A percentile compares a stretch with the other conserved stretches of the same genome.
Evolutionary conservation across 768 basidiomycete species (phyloP).

Genomic region (Leccinellum rugosiceps): DNA sequence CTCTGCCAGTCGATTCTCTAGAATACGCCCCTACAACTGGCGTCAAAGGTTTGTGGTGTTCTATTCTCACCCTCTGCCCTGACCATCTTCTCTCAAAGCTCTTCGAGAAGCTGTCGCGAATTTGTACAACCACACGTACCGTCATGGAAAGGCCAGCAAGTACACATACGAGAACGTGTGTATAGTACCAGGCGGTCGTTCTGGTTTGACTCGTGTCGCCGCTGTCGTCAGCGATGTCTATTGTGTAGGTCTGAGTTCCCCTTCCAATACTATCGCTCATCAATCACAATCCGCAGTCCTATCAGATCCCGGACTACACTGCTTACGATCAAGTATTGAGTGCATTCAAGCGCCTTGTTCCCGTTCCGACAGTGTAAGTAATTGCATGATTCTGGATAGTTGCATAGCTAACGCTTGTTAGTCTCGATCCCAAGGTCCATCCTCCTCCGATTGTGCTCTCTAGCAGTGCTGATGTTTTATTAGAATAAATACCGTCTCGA

Average conservation of each 20-base stretch:
- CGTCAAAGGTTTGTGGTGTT: constrained; percentile 57
- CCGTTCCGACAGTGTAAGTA: constrained; percentile 85
- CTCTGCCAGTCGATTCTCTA: constrained; percentile 65
- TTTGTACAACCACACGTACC: constrained; percentile 85
- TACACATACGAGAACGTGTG: constrained; percentile 93
- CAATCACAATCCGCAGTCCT: constrained; percentile 47
- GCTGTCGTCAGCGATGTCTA: constrained; percentile 91
- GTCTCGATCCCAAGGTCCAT: constrained; percentile 45
- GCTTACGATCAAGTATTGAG: constrained; percentile 82
- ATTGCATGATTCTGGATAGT: background rate
- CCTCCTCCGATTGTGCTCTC: background rate
- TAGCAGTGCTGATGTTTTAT: constrained; percentile 3
- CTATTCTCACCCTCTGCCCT: background rate
- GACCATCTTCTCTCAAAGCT: constrained; percentile 36
- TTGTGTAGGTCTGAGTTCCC: constrained; percentile 43
- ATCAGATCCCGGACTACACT: constrained; percentile 91
- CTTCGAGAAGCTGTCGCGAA: constrained; percentile 88
- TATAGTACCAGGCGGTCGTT: constrained; percentile 91
- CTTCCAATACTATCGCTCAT: background rate
- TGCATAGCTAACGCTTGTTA: constrained; percentile 16
- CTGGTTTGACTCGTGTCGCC: constrained; percentile 86
- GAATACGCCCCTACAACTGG: constrained; percentile 95
- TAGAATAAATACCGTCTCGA: constrained; percentile 72
- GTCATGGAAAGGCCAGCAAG: constrained; percentile 73
- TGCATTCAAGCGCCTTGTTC: constrained; percentile 86